Percentiles rank a stretch among this genome's conserved stretches.
phyloP scores from a whole-genome alignment of 2,329 filamentous ascomycete species.

The Drechslerella dactyloides region DNA sequence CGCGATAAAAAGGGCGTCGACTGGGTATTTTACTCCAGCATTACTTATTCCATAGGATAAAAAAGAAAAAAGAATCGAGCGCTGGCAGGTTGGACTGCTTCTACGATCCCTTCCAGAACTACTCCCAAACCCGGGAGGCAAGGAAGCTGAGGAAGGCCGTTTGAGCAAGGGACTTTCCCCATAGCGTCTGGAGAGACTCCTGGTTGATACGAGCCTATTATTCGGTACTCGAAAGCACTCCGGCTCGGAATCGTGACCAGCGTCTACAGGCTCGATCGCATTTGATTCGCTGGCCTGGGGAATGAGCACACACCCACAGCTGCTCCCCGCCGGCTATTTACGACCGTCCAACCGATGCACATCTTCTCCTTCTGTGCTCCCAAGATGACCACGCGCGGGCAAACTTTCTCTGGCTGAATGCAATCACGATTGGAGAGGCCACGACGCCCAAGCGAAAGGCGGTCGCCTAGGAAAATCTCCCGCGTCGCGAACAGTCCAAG shows the following conservation, averaged over 20 bases:
- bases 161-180: conserved; percentile 2
- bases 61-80: conserved; percentile 1
- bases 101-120: conserved; percentile 45
- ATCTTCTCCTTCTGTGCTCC: neutral
- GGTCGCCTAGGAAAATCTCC: neutral
- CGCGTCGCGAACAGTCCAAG: neutral
- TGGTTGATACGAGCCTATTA: neutral
- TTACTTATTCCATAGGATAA: no score
- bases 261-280: conserved; percentile 1
- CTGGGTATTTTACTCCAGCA: no score
- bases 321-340: conserved; percentile 41
- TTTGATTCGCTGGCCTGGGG: conserved; percentile 20
- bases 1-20: neutral
- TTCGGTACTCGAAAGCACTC: neutral
- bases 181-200: neutral
- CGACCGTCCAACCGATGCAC: conserved; percentile 44
- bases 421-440: neutral
- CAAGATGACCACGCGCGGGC: neutral
- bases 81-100: conserved; percentile 8
- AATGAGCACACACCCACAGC: neutral
- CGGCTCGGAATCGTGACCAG: conserved; percentile 3
- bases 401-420: neutral
- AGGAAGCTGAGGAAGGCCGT: neutral
- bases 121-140: neutral
- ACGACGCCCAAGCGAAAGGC: neutral